These are phyloP conservation scores for Globisporangium nagaii DNA, from an alignment of 352 stramenopile species.

Conservation along the genomic window DNA sequence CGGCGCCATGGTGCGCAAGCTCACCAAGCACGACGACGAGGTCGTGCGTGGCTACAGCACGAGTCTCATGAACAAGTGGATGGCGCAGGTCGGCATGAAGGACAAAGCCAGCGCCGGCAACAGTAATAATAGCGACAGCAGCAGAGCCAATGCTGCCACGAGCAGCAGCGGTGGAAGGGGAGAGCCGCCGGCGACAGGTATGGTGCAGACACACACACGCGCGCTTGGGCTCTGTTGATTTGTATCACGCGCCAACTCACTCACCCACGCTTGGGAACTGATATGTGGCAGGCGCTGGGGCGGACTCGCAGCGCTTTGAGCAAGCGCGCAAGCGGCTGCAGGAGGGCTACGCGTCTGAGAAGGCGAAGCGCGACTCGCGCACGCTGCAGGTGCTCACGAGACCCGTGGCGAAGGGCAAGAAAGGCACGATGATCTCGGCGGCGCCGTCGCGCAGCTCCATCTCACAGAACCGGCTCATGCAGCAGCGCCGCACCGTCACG, in stretches of 20 bases:
- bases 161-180: neutral
- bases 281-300: slow-evolving; percentile 4
- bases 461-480: slow-evolving; percentile 25
- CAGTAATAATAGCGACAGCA: slow-evolving; percentile 4
- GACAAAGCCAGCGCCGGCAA: neutral
- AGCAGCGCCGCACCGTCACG: slow-evolving; percentile 20
- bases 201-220: too few relatives aligned
- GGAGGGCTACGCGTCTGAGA: slow-evolving; percentile 66
- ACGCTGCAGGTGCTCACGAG: slow-evolving; percentile 68
- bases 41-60: slow-evolving; percentile 74
- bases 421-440: slow-evolving; percentile 58
- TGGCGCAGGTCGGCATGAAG: slow-evolving; percentile 55
- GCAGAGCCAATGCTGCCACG: neutral
- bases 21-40: slow-evolving; percentile 82
- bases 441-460: slow-evolving; percentile 51
- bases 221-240: neutral
- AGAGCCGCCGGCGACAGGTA: neutral
- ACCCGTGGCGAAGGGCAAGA: slow-evolving; percentile 46
- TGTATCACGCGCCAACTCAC: too few relatives aligned
- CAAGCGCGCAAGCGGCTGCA: slow-evolving; percentile 69
- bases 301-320: slow-evolving; percentile 49
- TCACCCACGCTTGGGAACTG: neutral
- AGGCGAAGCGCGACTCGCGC: slow-evolving; percentile 61
- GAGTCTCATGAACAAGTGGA: slow-evolving; percentile 84
- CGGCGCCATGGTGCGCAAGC: slow-evolving; percentile 75